Evolutionary conservation across 2,329 filamentous ascomycete genomes (phyloP).

Genomic region (Trichoderma oligosporum): DNA sequence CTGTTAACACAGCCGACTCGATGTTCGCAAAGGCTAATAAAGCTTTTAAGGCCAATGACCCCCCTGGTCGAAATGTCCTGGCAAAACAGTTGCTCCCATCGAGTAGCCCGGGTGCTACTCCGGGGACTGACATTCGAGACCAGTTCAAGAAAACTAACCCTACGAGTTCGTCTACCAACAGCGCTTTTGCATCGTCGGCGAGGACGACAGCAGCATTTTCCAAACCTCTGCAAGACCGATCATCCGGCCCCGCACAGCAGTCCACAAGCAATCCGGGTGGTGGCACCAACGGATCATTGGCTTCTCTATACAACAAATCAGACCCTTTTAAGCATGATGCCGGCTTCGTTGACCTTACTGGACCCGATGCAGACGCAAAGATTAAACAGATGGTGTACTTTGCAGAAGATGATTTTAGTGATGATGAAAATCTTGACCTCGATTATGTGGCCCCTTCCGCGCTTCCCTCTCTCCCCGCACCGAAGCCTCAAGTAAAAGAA

Average conservation of each 20-base stretch:
- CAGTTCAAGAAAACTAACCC: conserved; percentile 46
- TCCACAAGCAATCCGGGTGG: background rate
- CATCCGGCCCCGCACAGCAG: conserved; percentile 28
- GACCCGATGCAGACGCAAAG: conserved; percentile 28
- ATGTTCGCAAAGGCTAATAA: conserved; percentile 39
- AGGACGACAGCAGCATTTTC: conserved; percentile 32
- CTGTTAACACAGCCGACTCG: conserved; percentile 24
- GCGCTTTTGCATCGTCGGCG: conserved; percentile 39
- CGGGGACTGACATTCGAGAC: conserved; percentile 47
- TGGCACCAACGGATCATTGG: conserved; percentile 30
- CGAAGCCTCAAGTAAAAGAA: conserved; percentile 26
- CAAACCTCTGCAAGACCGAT: conserved; percentile 29
- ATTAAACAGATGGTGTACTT: conserved; percentile 51
- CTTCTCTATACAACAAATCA: conserved; percentile 43
- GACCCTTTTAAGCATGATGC: conserved; percentile 44
- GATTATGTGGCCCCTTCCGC: conserved; percentile 60
- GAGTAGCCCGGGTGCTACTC: conserved; percentile 47
- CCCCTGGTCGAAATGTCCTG: conserved; percentile 35
- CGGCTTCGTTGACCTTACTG: conserved; percentile 35
- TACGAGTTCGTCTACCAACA: conserved; percentile 26
- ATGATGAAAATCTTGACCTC: conserved; percentile 72
- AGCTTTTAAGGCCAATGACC: conserved; percentile 37
- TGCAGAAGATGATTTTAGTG: conserved; percentile 80
- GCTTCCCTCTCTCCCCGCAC: conserved; percentile 38
- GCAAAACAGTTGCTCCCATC: conserved; percentile 56